Percentiles rank a stretch among this genome's conserved stretches.
Conservation (phyloP, 78 protist genomes). For the slime mould (Dictyostelium discoideum) region DNA sequence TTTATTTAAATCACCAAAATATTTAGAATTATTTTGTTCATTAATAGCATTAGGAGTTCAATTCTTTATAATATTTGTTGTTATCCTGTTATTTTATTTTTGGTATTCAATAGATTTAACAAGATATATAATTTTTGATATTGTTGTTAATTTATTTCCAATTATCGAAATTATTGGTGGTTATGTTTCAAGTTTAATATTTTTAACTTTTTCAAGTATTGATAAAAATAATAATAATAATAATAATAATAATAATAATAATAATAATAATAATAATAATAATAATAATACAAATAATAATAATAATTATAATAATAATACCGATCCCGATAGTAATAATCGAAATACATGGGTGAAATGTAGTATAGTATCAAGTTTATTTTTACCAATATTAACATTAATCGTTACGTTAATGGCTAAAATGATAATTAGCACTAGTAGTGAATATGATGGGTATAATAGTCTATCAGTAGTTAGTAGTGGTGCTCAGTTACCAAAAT, state of each 20-base stretch:
- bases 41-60: neutral
- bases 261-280: neutral
- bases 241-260: neutral
- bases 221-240: neutral
- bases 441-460: neutral
- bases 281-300: neutral
- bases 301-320: neutral
- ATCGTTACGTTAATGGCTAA: neutral
- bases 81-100: neutral
- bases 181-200: neutral
- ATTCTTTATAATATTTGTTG: neutral
- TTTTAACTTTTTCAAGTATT: neutral
- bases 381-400: neutral
- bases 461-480: neutral
- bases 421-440: neutral
- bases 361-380: neutral
- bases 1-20: neutral
- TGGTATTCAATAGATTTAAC: neutral
- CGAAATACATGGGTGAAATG: neutral
- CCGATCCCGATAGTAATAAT: neutral
- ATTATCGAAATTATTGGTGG: neutral
- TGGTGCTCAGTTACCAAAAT: neutral
- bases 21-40: neutral
- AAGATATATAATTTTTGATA: neutral
- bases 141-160: neutral